A percentile compares a stretch with the other conserved stretches of the same genome.
phyloP scores from a whole-genome alignment of 306 rosid species.

The Delonix regia region DNA sequence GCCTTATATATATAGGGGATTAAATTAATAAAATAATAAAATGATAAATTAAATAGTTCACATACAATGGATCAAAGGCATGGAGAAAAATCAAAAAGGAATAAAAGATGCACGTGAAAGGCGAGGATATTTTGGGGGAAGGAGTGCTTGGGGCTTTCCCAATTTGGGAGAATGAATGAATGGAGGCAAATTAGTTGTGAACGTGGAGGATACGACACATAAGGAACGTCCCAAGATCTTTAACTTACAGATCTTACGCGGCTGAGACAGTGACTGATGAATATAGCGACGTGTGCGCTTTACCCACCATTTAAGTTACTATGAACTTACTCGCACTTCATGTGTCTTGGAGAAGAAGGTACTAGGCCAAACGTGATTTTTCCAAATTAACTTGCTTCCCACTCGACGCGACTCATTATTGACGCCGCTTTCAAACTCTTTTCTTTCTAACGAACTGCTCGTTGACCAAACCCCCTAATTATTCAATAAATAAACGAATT shows the following conservation, averaged over 20 bases:
- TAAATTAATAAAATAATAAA: not conserved
- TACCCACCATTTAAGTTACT: not conserved
- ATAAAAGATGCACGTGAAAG: slow-evolving; percentile 63
- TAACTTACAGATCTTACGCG: not conserved
- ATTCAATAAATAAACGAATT: no score
- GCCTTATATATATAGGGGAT: not conserved
- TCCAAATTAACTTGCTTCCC: not conserved
- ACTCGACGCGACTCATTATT: not conserved
- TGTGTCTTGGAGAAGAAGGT: not conserved
- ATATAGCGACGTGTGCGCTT: not conserved
- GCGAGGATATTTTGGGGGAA: slow-evolving; percentile 45
- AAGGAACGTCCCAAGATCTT: not conserved
- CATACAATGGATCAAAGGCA: not conserved
- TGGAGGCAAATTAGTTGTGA: not conserved
- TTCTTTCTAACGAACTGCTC: not conserved
- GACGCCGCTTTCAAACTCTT: not conserved
- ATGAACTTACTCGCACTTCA: not conserved
- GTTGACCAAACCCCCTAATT: not conserved
- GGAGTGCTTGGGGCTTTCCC: slow-evolving; percentile 34
- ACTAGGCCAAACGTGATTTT: not conserved
- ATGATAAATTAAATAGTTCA: no score
- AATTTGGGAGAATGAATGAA: slow-evolving; percentile 8
- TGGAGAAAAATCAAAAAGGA: not conserved
- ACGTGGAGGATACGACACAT: slow-evolving; percentile 45
- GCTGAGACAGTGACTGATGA: slow-evolving; percentile 13